A percentile compares a stretch with the other conserved stretches of the same genome.
phyloP scores from a whole-genome alignment of 2,329 filamentous ascomycete genomes.

The Bisporella sp. region DNA sequence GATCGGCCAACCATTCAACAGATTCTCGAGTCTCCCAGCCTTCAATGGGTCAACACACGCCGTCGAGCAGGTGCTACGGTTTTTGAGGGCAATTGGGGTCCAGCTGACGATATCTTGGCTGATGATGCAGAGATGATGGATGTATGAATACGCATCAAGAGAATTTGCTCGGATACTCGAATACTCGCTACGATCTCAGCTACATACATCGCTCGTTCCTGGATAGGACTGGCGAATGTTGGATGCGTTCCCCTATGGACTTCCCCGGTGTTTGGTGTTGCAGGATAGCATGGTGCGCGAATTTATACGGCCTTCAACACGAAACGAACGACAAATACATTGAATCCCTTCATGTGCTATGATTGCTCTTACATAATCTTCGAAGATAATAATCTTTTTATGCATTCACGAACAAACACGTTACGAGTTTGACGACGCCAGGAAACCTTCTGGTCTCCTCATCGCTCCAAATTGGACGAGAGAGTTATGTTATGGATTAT shows the following conservation, averaged over 20 bases:
- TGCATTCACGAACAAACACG: background rate
- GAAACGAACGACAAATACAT: background rate
- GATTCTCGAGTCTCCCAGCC: conserved; percentile 64
- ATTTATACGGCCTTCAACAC: conserved; percentile 8
- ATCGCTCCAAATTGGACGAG: background rate
- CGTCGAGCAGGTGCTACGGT: conserved; percentile 86
- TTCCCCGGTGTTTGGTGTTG: conserved; percentile 19
- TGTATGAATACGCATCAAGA: conserved; percentile 16
- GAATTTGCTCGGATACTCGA: conserved; percentile 8
- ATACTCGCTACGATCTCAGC: conserved; percentile 9
- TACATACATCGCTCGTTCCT: conserved; percentile 20
- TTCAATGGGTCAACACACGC: conserved; percentile 72
- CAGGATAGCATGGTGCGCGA: conserved; percentile 12
- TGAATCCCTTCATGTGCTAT: background rate
- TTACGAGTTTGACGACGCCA: background rate
- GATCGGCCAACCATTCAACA: conserved; percentile 69
- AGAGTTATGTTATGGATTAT: background rate
- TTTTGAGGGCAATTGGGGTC: conserved; percentile 94
- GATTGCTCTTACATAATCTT: background rate
- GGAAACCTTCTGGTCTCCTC: background rate
- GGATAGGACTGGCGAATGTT: conserved; percentile 24
- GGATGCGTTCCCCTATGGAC: conserved; percentile 20
- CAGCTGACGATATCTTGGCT: conserved; percentile 44
- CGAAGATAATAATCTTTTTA: background rate
- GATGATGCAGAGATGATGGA: conserved; percentile 32